Evolutionary conservation across 306 rosid species (phyloP), one percentile per base, ranked within the genome.

Genomic region (Corylus heterophylla): DNA sequence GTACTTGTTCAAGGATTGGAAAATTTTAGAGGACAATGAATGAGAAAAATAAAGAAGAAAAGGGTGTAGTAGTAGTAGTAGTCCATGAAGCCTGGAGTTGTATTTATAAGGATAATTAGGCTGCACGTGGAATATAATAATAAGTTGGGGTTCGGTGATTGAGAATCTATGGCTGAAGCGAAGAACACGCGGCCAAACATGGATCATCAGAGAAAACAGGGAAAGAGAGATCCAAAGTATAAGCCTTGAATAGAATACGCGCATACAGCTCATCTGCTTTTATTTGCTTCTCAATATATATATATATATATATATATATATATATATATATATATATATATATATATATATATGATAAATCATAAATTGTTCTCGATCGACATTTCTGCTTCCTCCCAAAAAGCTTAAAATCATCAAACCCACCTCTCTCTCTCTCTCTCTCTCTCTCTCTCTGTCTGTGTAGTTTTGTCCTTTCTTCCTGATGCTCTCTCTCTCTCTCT

Each of bases 151-250:
- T 31, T 31, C 2, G 37, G 12, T 45, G 80, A 73, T 85, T 31
- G 74, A 58, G 52, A 85, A 47, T 87, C 74, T 82, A 85, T 85
- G 92, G 95, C 79, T 87, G 74, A 25, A 80, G 78, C 52, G 69
- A 39, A 80, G 86, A 83, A 82, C 89, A 89, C 90, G 92, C 88
- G 86, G 84, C 83, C 59, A 69, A 71, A 74, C 37, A 62, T 27
- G 35, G 35, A 44, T 56, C 63, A 82, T 76, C 88, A 78, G 86
- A 83, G 55, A 45, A 18, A 70, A 72, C 47, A 27, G 35, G 35
- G 29, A 62, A 4, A 62, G 68, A 29, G 68, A 31, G 12, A 29
- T 13, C 2, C 27, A 7, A 7, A 31, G 35, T 31, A 2, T 31
- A 31, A 31, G 35, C 35, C 35, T 31, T 31, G 35, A 31, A 31